A percentile compares a stretch with the other conserved stretches of the same genome.
These are phyloP conservation scores for Salix suchowensis DNA, from an alignment of 345 rosid species.

Conservation along the genomic window DNA sequence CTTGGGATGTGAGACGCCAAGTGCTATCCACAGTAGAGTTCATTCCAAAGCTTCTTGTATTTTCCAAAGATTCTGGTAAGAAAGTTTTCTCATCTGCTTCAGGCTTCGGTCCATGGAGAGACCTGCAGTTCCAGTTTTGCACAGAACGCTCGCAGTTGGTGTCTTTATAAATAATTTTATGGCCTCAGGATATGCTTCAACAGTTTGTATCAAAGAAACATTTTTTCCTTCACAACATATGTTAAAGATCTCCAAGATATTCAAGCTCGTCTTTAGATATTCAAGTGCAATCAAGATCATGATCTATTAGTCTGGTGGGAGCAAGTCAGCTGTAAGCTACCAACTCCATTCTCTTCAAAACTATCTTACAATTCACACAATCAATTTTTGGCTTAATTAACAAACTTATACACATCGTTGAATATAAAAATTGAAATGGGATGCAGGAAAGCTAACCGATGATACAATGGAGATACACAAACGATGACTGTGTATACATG, in stretches of 20 bases:
- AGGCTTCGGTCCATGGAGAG: slow-evolving; percentile 16
- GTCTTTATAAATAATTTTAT: no score
- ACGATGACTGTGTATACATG: neutral
- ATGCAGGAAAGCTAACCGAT: neutral
- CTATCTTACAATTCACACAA: neutral
- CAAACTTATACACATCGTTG: neutral
- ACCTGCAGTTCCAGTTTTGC: slow-evolving; percentile 3
- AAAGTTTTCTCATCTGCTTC: slow-evolving; percentile 11
- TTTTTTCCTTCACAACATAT: neutral
- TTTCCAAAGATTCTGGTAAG: neutral
- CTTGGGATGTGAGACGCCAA: slow-evolving; percentile 12
- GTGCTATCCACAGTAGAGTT: slow-evolving; percentile 1
- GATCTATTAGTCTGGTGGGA: neutral
- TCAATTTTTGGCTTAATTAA: neutral
- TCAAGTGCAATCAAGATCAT: neutral
- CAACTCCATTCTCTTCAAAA: neutral
- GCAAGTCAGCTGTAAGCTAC: neutral
- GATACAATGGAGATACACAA: neutral
- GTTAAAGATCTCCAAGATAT: neutral
- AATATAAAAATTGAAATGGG: neutral
- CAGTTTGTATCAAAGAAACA: neutral
- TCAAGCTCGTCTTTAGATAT: neutral
- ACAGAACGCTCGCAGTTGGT: neutral
- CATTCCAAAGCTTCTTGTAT: neutral
- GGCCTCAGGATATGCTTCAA: no score